Conservation (phyloP, 257 asterid genomes). For the Solanum ossicruentum region DNA sequence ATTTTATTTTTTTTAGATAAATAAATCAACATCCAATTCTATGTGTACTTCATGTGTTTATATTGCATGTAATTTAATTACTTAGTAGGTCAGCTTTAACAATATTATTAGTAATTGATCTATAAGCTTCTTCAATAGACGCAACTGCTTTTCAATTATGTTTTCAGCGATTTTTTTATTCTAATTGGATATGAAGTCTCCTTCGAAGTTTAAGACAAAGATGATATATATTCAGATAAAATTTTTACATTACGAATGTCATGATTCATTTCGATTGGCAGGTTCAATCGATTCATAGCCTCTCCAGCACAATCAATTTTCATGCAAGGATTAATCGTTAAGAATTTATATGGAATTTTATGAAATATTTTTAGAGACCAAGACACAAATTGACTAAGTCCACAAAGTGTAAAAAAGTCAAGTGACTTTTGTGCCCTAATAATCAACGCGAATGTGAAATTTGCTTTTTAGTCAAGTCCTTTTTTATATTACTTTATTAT, state of each 20-base stretch:
- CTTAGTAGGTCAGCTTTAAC: neutral
- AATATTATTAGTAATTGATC: neutral
- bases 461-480: neutral
- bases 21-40: neutral
- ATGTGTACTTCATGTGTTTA: too few relatives aligned
- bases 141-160: fast-evolving
- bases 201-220: neutral
- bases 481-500: too few relatives aligned
- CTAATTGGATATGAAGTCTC: neutral
- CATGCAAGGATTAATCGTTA: neutral
- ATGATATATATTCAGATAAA: neutral
- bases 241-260: too few relatives aligned
- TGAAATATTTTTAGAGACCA: too few relatives aligned
- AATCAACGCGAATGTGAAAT: neutral
- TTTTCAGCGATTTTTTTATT: neutral
- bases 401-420: neutral
- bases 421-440: too few relatives aligned
- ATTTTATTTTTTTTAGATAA: neutral
- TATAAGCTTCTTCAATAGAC: neutral
- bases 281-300: too few relatives aligned
- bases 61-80: neutral
- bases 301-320: neutral
- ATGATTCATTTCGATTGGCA: neutral
- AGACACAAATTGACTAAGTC: neutral
- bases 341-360: neutral